Evolutionary conservation across 768 basidiomycete genomes (phyloP).

Genomic region (Naganishia onofrii): DNA sequence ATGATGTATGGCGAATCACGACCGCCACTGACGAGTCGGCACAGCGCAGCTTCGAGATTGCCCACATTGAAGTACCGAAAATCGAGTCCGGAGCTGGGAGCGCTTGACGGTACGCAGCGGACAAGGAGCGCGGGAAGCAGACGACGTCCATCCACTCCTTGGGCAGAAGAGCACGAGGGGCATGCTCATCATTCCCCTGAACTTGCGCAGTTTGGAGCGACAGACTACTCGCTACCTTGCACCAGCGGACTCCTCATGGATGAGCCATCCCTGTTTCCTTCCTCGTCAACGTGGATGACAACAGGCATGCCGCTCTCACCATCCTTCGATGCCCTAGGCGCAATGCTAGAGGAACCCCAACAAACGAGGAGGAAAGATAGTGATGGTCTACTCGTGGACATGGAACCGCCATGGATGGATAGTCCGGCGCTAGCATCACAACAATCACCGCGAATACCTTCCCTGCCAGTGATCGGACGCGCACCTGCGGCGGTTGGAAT

Average conservation of each 20-base stretch:
- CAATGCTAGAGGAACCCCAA: neutral
- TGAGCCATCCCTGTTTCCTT: neutral
- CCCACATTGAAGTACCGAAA: conserved; percentile 12
- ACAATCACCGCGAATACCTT: neutral
- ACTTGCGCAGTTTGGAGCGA: neutral
- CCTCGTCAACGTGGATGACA: neutral
- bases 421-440: neutral
- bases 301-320: conserved; percentile 1
- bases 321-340: conserved; percentile 12
- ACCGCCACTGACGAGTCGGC: conserved; percentile 8
- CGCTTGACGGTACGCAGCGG: neutral
- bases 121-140: neutral
- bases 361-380: neutral
- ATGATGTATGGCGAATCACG: neutral
- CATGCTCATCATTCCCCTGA: neutral
- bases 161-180: neutral
- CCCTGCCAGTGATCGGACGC: neutral
- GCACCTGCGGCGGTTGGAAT: neutral
- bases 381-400: neutral
- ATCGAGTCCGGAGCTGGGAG: conserved; percentile 9
- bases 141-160: conserved; percentile 1
- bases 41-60: conserved; percentile 14
- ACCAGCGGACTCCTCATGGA: conserved; percentile 1
- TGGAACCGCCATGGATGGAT: conserved; percentile 18
- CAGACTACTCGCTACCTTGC: neutral